Evolutionary conservation across 2,329 filamentous ascomycete species (phyloP), one percentile per base, ranked within the genome.

Genomic region (Leptoxyphium fumago): DNA sequence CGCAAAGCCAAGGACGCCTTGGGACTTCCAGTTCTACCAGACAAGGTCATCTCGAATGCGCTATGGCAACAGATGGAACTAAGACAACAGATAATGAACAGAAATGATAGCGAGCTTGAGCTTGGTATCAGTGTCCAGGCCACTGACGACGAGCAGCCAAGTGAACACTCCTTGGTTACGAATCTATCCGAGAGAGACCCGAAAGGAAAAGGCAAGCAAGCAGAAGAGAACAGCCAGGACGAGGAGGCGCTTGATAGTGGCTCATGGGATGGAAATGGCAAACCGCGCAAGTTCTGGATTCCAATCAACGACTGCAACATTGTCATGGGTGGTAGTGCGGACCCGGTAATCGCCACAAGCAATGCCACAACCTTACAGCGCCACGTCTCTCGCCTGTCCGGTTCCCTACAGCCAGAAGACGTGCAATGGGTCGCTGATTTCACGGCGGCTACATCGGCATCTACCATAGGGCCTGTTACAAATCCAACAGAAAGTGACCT

Each of bases 31-130:
- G 65, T 75, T 29, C 64, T 76, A 55, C 70, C 72, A 1, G 72
- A 75, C 42, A 67, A 67, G 43, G 70, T 75, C 40, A 69, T 75
- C 32, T 70, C 65, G 2, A 70, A 72, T 51, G 73, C 73, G 2
- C 55, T 77, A 7, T 77, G 74, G 74, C 72, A 73, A 59, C 68
- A 73, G 47, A 69, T 75, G 53, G 71, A 73, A 43, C 61, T 77
- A 3, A 64, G 73, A 10, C 73, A 76, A 49, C 68, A 63, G 41
- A 70, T 77, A 3, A 54, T 75, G 42, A 74, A 73, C 48, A 68
- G 72, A 3, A 61, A 64, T 14, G 69, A 74, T 17, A 53, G 60
- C 11, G 65, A 70, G n/a, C 60, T 73, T 51, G 72, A 74, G 49
- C 63, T 77, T 3, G 72, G 72, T 0, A 51, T 77, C 11, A 71